These are phyloP conservation scores for Diddensiella transvaalensis DNA, from an alignment of 805 yeast species.

Conservation along the genomic window DNA sequence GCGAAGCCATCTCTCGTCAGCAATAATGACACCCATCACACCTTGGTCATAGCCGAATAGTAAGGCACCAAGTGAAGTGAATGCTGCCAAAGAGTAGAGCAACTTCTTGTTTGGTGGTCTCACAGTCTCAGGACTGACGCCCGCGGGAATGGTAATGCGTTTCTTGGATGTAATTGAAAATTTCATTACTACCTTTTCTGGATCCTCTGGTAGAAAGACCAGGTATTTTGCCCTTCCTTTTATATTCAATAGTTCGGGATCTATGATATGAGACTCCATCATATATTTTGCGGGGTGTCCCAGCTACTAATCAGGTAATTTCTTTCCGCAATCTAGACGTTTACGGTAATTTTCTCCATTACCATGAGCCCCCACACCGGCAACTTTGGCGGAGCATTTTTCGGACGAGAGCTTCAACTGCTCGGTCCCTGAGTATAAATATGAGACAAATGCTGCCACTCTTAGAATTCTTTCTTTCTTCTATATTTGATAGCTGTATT, in stretches of 20 bases:
- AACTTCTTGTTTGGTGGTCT: constrained; percentile 2
- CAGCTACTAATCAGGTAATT: not conserved
- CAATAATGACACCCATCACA: constrained; percentile 67
- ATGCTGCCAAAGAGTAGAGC: constrained; percentile 15
- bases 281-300: not conserved
- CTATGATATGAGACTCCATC: too few relatives aligned
- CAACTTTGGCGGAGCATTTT: not conserved
- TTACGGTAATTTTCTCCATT: not conserved
- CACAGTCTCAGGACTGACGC: not conserved
- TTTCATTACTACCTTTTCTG: too few relatives aligned
- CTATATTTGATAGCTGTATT: too few relatives aligned
- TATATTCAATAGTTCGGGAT: too few relatives aligned
- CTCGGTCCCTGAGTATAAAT: too few relatives aligned
- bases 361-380: constrained; percentile 2
- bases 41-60: constrained; percentile 70
- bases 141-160: not conserved
- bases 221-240: too few relatives aligned
- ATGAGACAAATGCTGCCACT: too few relatives aligned
- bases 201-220: too few relatives aligned
- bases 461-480: too few relatives aligned
- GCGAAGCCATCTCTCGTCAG: constrained; percentile 46
- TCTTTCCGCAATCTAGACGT: not conserved
- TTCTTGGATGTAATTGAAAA: not conserved
- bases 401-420: not conserved
- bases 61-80: constrained; percentile 34